These are phyloP conservation scores for Pseudozyma thailandica DNA, from an alignment of 1,284 basidiomycete genomes.

Conservation along the genomic window DNA sequence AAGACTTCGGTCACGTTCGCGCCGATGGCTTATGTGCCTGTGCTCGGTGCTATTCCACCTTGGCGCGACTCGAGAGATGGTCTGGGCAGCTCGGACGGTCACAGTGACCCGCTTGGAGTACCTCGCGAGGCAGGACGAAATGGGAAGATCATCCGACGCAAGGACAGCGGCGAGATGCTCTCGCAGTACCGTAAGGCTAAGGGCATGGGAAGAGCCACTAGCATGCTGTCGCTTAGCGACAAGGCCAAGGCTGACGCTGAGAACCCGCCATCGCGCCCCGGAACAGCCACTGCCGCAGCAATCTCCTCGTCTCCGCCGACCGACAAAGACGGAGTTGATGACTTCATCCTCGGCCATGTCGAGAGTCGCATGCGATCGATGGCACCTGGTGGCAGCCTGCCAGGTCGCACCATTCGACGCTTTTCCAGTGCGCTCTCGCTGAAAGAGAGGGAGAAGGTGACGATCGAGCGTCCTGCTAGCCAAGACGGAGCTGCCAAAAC, in stretches of 20 bases:
- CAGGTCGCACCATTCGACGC: constrained; percentile 23
- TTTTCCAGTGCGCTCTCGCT: constrained; percentile 43
- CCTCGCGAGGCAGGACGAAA: constrained; percentile 11
- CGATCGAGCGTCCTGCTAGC: constrained; percentile 25
- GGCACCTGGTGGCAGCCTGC: constrained; percentile 24
- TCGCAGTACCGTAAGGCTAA: constrained; percentile 61
- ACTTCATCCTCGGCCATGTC: constrained; percentile 40
- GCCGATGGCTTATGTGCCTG: constrained; percentile 39
- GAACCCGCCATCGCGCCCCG: constrained; percentile 7
- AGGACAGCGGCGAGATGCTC: constrained; percentile 61
- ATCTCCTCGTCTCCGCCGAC: constrained; percentile 13
- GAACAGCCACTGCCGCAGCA: constrained; percentile 5
- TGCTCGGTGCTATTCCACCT: constrained; percentile 43
- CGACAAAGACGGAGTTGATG: constrained; percentile 15
- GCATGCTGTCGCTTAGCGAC: constrained; percentile 43
- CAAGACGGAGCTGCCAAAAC: constrained; percentile 23
- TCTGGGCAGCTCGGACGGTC: constrained; percentile 14
- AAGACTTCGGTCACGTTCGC: constrained; percentile 34
- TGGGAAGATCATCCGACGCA: constrained; percentile 35
- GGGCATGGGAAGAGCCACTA: constrained; percentile 45
- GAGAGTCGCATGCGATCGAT: constrained; percentile 24
- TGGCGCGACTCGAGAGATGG: constrained; percentile 22
- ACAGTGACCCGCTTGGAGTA: constrained; percentile 9
- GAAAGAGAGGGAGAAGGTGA: constrained; percentile 27
- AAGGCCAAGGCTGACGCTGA: constrained; percentile 42